phyloP scores from a whole-genome alignment of 2,329 filamentous ascomycete species.

The Trichoderma sp. region DNA sequence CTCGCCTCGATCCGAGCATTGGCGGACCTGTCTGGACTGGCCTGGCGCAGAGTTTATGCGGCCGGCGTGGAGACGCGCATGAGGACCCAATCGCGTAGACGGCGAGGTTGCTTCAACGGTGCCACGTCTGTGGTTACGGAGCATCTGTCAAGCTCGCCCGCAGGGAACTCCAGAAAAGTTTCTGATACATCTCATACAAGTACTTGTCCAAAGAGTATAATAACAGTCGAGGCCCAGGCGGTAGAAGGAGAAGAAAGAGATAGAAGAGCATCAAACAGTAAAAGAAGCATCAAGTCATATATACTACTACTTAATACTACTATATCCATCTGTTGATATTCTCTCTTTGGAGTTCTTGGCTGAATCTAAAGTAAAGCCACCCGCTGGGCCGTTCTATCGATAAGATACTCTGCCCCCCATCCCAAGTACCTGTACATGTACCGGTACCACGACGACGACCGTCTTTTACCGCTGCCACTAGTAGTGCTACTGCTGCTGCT shows the following conservation, averaged over 20 bases:
- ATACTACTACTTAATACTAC: neutral
- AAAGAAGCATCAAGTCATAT: neutral
- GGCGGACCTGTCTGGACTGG: neutral
- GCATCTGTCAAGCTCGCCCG: constrained; percentile 10
- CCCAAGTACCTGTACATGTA: constrained; percentile 14
- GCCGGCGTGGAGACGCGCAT: constrained; percentile 13
- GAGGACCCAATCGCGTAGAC: constrained; percentile 18
- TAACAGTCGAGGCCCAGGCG: neutral
- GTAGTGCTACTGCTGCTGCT: constrained; percentile 10
- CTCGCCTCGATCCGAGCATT: neutral
- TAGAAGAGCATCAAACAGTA: neutral
- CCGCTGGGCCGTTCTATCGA: constrained; percentile 6
- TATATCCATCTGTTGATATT: neutral
- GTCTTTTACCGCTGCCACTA: constrained; percentile 6
- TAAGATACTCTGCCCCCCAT: neutral
- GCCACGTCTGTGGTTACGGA: constrained; percentile 19
- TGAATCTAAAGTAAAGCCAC: neutral
- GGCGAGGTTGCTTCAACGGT: constrained; percentile 16
- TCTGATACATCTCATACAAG: constrained; percentile 7
- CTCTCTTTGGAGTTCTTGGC: neutral
- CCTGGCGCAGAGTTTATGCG: neutral
- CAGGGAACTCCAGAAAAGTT: constrained; percentile 7
- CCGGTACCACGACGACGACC: constrained; percentile 10
- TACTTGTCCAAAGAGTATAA: constrained; percentile 4
- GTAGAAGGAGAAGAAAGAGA: neutral